Base-by-base conservation (phyloP, 1,284 basidiomycete species). In the Austroboletus niveus region DNA sequence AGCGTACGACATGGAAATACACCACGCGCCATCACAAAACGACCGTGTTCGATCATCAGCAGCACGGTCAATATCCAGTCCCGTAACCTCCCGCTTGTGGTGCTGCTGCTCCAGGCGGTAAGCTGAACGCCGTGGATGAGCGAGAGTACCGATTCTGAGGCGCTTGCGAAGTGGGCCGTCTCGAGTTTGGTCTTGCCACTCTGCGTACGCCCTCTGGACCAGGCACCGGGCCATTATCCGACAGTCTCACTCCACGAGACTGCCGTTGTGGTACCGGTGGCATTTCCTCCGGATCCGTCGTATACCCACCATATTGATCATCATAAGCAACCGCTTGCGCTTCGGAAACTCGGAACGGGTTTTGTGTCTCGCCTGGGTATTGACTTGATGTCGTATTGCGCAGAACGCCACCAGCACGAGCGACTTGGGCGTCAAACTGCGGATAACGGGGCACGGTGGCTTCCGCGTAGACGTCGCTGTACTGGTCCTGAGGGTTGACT, bases 191-290 rank as follows among this genome's bases (percentile, higher is more conserved):
- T 59, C 86, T 74, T 45, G 85, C 76, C 20, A 91, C 84, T 51
- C 89, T 73, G 36, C 89, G 79, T 15, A 90, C 89, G 38, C 84
- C 86, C 5, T 89, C 85, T 7, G 85, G 81, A 30, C 80, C 80
- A 43, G 87, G 83, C 3, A 93, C 88, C 44, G 89, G 89, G 14
- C 92, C 92, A 57, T 80, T 75, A 61, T 94, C 92, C 45, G 81
- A 80, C 52, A 94, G 69, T 47, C 84, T 85, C 32, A 94, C 77
- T 31, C 92, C 91, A 17, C 87, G 77, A 11, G 65, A 71, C 59
- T 61, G 65, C 47, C 63, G 62, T 49, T 60, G 55, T 42, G 62
- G 54, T 49, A 62, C 66, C 48, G 62, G 64, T 48, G 63, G 52
- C 27, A 69, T 64, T 42, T 76, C 72, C 36, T 76, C 75, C 8